These are phyloP conservation scores for Fusarium nematophilum DNA, from an alignment of 2,329 filamentous ascomycete genomes.

Conservation along the genomic window DNA sequence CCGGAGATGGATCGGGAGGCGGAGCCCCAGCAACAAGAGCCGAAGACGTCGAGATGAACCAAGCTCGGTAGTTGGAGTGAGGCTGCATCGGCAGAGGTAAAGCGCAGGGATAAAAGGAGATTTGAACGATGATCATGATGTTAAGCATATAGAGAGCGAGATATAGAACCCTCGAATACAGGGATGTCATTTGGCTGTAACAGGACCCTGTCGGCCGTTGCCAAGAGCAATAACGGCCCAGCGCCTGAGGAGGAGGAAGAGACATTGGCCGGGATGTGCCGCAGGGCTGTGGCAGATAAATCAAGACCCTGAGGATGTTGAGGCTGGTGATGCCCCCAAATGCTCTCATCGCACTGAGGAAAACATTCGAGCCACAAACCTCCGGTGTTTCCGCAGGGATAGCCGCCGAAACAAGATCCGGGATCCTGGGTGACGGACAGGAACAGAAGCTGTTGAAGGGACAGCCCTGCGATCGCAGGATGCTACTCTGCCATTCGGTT, in stretches of 20 bases:
- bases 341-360: background rate
- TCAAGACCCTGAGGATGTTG: background rate
- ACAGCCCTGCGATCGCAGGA: constrained; percentile 11
- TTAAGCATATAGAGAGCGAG: background rate
- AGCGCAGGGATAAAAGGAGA: constrained; percentile 8
- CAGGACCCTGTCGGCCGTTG: background rate
- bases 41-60: constrained; percentile 17
- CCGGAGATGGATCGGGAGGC: constrained; percentile 14
- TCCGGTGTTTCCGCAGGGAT: constrained; percentile 8
- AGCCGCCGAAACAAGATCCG: constrained; percentile 13
- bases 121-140: constrained; percentile 10
- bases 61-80: constrained; percentile 10
- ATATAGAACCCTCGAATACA: constrained; percentile 5
- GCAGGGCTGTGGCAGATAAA: background rate
- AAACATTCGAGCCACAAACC: background rate
- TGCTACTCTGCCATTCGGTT: constrained; percentile 18
- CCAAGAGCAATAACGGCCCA: background rate
- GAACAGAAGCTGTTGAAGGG: constrained; percentile 11
- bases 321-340: background rate
- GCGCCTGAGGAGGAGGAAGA: background rate
- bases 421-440: constrained; percentile 7
- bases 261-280: background rate
- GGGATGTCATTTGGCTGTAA: constrained; percentile 1
- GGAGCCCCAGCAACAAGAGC: constrained; percentile 13
- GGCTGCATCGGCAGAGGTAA: constrained; percentile 1